These are phyloP conservation scores for Heterobasidion annosum DNA, from an alignment of 1,284 basidiomycete genomes.

Conservation along the genomic window DNA sequence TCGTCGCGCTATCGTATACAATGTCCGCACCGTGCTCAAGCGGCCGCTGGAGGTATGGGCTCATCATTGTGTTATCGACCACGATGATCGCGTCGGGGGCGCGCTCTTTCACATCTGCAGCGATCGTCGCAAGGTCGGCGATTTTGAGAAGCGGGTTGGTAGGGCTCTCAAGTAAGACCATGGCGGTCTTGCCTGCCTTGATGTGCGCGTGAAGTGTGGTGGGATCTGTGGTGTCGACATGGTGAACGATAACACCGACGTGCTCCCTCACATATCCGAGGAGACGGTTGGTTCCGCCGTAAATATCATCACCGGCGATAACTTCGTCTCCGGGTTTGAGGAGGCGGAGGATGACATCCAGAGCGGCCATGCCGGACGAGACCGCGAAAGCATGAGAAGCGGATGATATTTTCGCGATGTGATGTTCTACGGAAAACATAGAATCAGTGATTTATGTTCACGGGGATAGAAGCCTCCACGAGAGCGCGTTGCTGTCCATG, in stretches of 20 bases:
- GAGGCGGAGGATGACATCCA: slow-evolving; percentile 91
- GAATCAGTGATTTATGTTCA: background rate
- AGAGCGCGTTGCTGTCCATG: no score
- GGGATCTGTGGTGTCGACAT: slow-evolving; percentile 89
- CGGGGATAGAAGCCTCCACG: no score
- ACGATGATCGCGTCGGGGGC: slow-evolving; percentile 82
- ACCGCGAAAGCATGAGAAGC: slow-evolving; percentile 86
- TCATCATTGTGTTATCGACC: slow-evolving; percentile 99
- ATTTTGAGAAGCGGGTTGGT: slow-evolving; percentile 98
- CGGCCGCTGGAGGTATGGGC: slow-evolving; percentile 94
- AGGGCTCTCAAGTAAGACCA: slow-evolving; percentile 95
- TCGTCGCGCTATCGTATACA: slow-evolving; percentile 97
- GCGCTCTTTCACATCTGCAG: slow-evolving; percentile 71
- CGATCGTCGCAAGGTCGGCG: slow-evolving; percentile 81
- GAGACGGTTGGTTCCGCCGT: slow-evolving; percentile 96
- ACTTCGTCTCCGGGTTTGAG: slow-evolving; percentile 94
- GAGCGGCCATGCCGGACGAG: slow-evolving; percentile 95
- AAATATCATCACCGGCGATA: slow-evolving; percentile 95
- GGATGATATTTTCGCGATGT: slow-evolving; percentile 90
- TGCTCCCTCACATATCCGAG: slow-evolving; percentile 87
- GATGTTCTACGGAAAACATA: slow-evolving; percentile 58
- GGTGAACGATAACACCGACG: slow-evolving; percentile 85
- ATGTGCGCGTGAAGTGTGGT: slow-evolving; percentile 56
- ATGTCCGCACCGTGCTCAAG: slow-evolving; percentile 95
- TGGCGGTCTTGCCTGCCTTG: slow-evolving; percentile 66